Evolutionary conservation across 805 yeast species (phyloP).

Genomic region (Candida berthetii): DNA sequence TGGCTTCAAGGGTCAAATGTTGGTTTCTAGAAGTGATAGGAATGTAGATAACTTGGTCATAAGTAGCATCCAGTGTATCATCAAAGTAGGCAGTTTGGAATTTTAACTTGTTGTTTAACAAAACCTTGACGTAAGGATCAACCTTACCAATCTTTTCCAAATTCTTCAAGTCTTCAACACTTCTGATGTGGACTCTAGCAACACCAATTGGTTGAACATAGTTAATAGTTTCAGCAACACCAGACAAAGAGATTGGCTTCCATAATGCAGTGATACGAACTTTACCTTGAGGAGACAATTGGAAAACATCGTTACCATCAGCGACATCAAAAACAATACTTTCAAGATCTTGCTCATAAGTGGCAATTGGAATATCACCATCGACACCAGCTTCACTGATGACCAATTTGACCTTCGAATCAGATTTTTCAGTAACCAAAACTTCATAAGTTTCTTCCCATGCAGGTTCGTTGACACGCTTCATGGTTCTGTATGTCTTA

Average conservation of each 20-base stretch:
- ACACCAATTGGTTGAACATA: slow-evolving; percentile 63
- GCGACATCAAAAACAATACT: slow-evolving; percentile 36
- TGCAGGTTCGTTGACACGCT: slow-evolving; percentile 65
- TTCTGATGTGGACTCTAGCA: slow-evolving; percentile 50
- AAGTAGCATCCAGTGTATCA: slow-evolving; percentile 50
- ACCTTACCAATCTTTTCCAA: slow-evolving; percentile 65
- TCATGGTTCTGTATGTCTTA: slow-evolving; percentile 55
- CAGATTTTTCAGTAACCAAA: slow-evolving; percentile 54
- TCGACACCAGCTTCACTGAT: slow-evolving; percentile 53
- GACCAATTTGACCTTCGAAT: slow-evolving; percentile 46
- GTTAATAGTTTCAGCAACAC: slow-evolving; percentile 36
- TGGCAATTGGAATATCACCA: slow-evolving; percentile 43
- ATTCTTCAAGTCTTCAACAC: slow-evolving; percentile 45
- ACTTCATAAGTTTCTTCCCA: slow-evolving; percentile 62
- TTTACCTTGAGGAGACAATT: slow-evolving; percentile 46
- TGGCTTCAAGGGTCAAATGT: slow-evolving; percentile 47
- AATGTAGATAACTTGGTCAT: slow-evolving; percentile 50
- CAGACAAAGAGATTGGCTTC: slow-evolving; percentile 63
- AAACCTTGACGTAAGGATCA: slow-evolving; percentile 66
- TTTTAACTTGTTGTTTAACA: slow-evolving; percentile 50
- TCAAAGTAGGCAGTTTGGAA: slow-evolving; percentile 51
- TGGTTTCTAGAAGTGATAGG: slow-evolving; percentile 60
- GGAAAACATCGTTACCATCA: slow-evolving; percentile 41
- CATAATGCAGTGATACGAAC: slow-evolving; percentile 53
- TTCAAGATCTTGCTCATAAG: slow-evolving; percentile 41